Base-by-base conservation (phyloP, 1,284 basidiomycete genomes). In the Acaromyces ingoldii region DNA sequence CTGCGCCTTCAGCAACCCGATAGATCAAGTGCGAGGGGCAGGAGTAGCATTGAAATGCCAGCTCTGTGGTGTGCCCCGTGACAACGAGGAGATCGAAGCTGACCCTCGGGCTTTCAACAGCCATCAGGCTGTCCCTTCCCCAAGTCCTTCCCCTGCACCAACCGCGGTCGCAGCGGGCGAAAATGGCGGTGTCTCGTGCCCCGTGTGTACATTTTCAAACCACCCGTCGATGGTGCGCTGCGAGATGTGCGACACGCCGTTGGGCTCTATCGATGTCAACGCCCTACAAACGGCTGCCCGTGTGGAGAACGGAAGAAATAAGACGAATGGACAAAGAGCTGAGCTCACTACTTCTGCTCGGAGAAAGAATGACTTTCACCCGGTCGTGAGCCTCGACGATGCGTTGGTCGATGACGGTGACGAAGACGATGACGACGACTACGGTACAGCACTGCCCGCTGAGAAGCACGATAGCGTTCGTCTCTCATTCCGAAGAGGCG, bases 161-260 rank as follows among this genome's bases (percentile, higher is more conserved):
- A 31, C 41, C 17, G 33, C 28, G 19, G 38, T n/a, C 2, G 10
- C 46, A 11, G n/a, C 29, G 1, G 33, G 36, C 5, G 36, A 47
- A 22, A 22, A 25, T 5, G 49, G 49, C 7, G 62, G 62, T 3
- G 15, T 65, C 0, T 45, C 61, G 0, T 98, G 93, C 76, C 81
- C 85, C 1, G 84, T 85, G 0, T 98, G 93, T 70, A 97, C 93
- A 0, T 98, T 93, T 70, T 79, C 91, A 26, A 98, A 98, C 75
- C 85, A 89, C 61, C 83, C 85, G 0, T 85, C 83, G 1, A 79
- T 92, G 63, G 74, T 76, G 1, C 76, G 78, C 9, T 98, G 93
- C 77, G 93, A 97, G 77, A 88, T 98, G 15, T 98, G 93, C 72
- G 82, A 81, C 3, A 87, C 88, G 6, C 77, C 82, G 1, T 79